Evolutionary conservation across 768 basidiomycete genomes (phyloP), one percentile per base, ranked within the genome.

Genomic region (Boletus rubroflammeus): DNA sequence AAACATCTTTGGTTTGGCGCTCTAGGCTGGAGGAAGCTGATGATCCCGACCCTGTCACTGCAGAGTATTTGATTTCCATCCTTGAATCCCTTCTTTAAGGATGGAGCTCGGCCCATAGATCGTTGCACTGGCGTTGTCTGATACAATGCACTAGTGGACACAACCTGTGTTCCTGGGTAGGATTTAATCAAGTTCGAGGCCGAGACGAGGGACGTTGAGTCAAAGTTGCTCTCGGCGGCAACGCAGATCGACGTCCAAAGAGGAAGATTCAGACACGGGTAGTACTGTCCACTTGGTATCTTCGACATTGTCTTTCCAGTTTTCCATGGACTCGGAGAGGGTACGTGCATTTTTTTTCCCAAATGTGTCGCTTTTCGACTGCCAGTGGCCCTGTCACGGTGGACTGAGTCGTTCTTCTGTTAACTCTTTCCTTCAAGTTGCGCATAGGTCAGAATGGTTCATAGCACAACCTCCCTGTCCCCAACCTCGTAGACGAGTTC

Each of bases 401-500:
- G 36, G 17, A 38, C 38, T 19, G n/a, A n/a, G n/a, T 19, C 11
- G 38, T 38, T 19, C n/a, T 19, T 35, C 43, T 9, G 34, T 55
- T 36, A 60, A 63, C 47, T 51, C 59, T 21, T 57, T 56, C 36
- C 48, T n/a, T n/a, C n/a, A n/a, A n/a, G n/a, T 63, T 13, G 62
- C 62, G 3, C 50, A n/a, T 38, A 38, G n/a, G n/a, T 19, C n/a
- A 19, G n/a, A 19, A 11, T n/a, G 36, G 5, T 19, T 19, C 36
- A 38, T 38, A 10, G 3, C 7, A 19, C 36, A 34, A 34, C 32
- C 9, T 36, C n/a, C 36, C n/a, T 11, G 28, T 26, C n/a, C n/a
- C n/a, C n/a, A n/a, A n/a, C n/a, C n/a, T n/a, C n/a, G n/a, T n/a
- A n/a, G n/a, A n/a, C n/a, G n/a, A n/a, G n/a, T n/a, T n/a, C n/a